phyloP scores from a whole-genome alignment of 2,329 filamentous ascomycete genomes.

The Passalora sequoiae region DNA sequence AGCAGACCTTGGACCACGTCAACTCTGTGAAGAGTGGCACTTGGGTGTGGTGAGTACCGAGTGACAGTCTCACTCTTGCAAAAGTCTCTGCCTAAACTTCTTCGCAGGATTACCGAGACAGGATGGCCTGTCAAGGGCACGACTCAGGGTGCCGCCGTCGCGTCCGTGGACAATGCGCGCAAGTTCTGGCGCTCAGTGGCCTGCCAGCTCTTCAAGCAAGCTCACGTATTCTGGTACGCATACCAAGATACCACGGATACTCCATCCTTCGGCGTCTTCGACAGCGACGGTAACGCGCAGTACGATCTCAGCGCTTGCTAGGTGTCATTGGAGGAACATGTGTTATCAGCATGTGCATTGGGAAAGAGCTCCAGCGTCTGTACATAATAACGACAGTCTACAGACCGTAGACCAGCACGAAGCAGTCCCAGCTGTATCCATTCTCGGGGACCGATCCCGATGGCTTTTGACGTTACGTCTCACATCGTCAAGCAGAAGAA shows the following conservation, averaged over 20 bases:
- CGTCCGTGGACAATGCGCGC: slow-evolving; percentile 56
- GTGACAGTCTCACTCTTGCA: too few species aligned
- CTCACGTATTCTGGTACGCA: slow-evolving; percentile 54
- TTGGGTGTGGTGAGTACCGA: slow-evolving; percentile 19
- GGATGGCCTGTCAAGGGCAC: slow-evolving; percentile 59
- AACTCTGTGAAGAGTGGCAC: slow-evolving; percentile 32
- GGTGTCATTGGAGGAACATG: too few species aligned
- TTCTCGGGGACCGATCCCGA: too few species aligned
- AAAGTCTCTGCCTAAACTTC: too few species aligned
- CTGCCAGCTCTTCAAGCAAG: slow-evolving; percentile 53
- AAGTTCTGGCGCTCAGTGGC: slow-evolving; percentile 59
- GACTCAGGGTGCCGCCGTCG: slow-evolving; percentile 51
- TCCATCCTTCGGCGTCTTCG: slow-evolving; percentile 40
- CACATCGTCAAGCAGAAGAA: too few species aligned
- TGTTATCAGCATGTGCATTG: too few species aligned
- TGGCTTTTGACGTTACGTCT: too few species aligned
- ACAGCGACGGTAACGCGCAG: slow-evolving; percentile 30
- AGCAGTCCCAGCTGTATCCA: too few species aligned
- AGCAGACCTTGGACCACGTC: slow-evolving; percentile 38
- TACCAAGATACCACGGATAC: slow-evolving; percentile 50
- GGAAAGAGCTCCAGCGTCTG: too few species aligned
- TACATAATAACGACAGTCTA: too few species aligned
- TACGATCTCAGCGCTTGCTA: slow-evolving; percentile 28
- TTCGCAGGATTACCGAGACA: slow-evolving; percentile 44
- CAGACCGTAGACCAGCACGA: too few species aligned